Base-by-base conservation (phyloP, 257 asterid genomes). In the Echium plantagineum region DNA sequence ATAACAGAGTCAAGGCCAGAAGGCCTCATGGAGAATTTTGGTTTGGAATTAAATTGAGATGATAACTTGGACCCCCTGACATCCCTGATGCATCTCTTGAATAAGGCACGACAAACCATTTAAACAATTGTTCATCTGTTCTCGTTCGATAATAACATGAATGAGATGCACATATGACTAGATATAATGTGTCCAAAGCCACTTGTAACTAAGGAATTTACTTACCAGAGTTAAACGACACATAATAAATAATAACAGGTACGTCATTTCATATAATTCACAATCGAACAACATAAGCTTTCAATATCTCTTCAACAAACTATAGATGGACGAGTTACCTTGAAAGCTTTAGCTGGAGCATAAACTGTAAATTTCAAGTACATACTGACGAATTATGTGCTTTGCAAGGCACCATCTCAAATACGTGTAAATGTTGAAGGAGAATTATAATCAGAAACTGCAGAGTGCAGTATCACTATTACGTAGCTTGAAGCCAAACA, bases 401-500 rank as follows among this genome's bases (percentile, higher is more conserved):
- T 42, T 67, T 47, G 71, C 81, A 79, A 31, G 70, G 32, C 72
- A 62, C 59, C 63, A 74, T 61, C 31, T 46, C 58, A 62, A 61
- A 63, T 56, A 73, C 69, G 69, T 69, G 76, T 62, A 67, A 68
- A 67, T 63, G 21, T 61, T 58, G 66, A 71, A 64, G 75, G 80
- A 73, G 70, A 74, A 65, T 52, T 74, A 61, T 67, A 62, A 64
- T 61, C 54, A 61, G 70, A 69, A 55, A 71, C 42, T 63, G 71
- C 65, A 55, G 42, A 48, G 26, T 74, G 58, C 21, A 42, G 20
- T 32, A 9, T 90, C 81, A 88, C 55, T 93, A 77, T 77, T 83
- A 83, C 84, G 95, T 63, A 91, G 71, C 83, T 88, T 91, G 94
- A 91, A 91, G 55, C 98, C 98, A 51, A 88, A 91, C 55, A 88